Conservation (phyloP, 2,329 filamentous ascomycete species). For the Thelonectria discophora region DNA sequence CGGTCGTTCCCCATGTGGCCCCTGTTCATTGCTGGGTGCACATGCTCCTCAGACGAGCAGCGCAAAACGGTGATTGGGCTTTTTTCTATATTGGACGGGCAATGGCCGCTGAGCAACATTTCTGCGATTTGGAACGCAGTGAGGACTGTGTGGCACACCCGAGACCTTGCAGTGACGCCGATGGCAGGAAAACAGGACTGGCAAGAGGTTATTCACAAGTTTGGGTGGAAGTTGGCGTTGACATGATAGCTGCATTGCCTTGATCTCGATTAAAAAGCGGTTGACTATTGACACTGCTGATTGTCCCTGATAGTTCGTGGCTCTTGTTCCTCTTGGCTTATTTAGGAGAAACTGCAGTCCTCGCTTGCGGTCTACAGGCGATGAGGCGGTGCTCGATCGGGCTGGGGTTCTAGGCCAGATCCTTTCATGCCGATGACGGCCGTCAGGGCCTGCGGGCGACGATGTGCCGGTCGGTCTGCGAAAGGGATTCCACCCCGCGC, state of each 20-base stretch:
- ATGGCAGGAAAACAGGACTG: constrained; percentile 29
- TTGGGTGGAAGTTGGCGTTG: constrained; percentile 38
- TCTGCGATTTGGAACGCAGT: constrained; percentile 37
- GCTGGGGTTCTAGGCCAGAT: too few species aligned
- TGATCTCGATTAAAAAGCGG: not conserved
- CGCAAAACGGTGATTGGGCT: constrained; percentile 34
- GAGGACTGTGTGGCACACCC: constrained; percentile 35
- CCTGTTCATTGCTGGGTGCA: constrained; percentile 37
- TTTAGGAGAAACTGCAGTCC: too few species aligned
- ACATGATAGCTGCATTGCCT: constrained; percentile 1
- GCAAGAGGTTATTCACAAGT: constrained; percentile 38
- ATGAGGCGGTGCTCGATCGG: too few species aligned
- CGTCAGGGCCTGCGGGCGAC: too few species aligned
- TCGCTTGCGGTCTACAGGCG: too few species aligned
- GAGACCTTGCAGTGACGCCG: constrained; percentile 26
- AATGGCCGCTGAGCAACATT: constrained; percentile 40
- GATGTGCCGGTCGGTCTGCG: too few species aligned
- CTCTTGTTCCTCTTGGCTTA: not conserved
- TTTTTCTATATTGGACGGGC: constrained; percentile 33
- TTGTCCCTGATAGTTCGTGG: not conserved
- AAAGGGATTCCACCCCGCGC: too few species aligned
- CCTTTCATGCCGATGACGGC: too few species aligned
- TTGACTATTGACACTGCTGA: not conserved
- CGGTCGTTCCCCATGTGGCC: constrained; percentile 41
- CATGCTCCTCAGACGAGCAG: constrained; percentile 35